phyloP scores from a whole-genome alignment of 2,329 filamentous ascomycete species.

The Aspergillus fructus region DNA sequence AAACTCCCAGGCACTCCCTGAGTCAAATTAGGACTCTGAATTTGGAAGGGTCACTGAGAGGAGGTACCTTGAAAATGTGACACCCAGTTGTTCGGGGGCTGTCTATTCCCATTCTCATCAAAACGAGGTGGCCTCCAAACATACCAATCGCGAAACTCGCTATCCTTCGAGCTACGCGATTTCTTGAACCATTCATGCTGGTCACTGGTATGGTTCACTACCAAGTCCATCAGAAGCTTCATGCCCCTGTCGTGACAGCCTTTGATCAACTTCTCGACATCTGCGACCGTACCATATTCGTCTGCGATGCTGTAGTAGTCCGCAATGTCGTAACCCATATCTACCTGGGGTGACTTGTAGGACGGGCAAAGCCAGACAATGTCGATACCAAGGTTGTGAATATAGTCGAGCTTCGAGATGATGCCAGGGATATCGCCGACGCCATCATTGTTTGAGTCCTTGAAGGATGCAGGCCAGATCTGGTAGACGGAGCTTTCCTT shows the following conservation, averaged over 20 bases:
- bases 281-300: slow-evolving; percentile 65
- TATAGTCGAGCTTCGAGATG: slow-evolving; percentile 63
- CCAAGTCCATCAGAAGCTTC: slow-evolving; percentile 71
- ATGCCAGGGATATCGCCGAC: slow-evolving; percentile 67
- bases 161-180: slow-evolving; percentile 60
- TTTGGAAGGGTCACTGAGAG: background rate
- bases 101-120: slow-evolving; percentile 57
- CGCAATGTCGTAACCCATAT: slow-evolving; percentile 55
- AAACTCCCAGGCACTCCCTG: slow-evolving; percentile 54
- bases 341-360: slow-evolving; percentile 54
- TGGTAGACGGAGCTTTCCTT: slow-evolving; percentile 60
- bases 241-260: slow-evolving; percentile 64
- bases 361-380: slow-evolving; percentile 58
- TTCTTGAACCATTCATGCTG: slow-evolving; percentile 71
- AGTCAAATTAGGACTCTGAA: slow-evolving; percentile 14
- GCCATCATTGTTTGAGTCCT: slow-evolving; percentile 52
- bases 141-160: slow-evolving; percentile 69
- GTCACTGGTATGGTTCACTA: slow-evolving; percentile 75
- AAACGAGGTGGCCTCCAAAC: slow-evolving; percentile 56
- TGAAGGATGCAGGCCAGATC: slow-evolving; percentile 60
- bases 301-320: slow-evolving; percentile 66
- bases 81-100: slow-evolving; percentile 70
- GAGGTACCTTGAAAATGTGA: slow-evolving; percentile 32
- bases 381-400: slow-evolving; percentile 61
- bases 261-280: slow-evolving; percentile 63